Evolutionary conservation across 176 grass and related monocot genomes (phyloP).

Genomic region (Musa schizocarpa): DNA sequence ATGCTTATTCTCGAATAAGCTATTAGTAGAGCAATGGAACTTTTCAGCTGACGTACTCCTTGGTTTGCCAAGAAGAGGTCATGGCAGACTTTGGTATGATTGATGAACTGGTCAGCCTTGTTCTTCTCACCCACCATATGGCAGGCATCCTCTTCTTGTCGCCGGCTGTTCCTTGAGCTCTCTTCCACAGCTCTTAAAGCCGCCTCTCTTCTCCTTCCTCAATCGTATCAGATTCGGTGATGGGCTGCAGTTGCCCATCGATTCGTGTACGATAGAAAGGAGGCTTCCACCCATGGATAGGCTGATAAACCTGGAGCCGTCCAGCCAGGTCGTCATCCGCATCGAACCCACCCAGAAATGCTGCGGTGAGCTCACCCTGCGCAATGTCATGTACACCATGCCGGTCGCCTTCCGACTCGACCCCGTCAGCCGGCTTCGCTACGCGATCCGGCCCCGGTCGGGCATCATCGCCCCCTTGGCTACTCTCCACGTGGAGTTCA

Average conservation of each 20-base stretch:
- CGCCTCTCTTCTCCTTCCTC: conserved; percentile 1
- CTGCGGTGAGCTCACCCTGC: conserved; percentile 38
- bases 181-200: background rate
- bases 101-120: conserved; percentile 54
- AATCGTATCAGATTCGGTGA: background rate
- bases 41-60: background rate
- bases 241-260: background rate
- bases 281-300: conserved; percentile 35
- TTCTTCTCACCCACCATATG: conserved; percentile 69
- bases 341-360: conserved; percentile 38
- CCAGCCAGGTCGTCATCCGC: conserved; percentile 40
- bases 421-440: conserved; percentile 36
- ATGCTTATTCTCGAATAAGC: background rate
- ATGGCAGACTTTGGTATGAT: background rate
- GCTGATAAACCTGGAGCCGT: conserved; percentile 61
- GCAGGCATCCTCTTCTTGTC: conserved; percentile 40
- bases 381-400: conserved; percentile 86
- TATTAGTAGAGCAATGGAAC: background rate
- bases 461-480: conserved; percentile 58
- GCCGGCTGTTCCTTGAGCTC: conserved; percentile 24
- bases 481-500: conserved; percentile 39
- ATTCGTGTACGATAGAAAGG: background rate
- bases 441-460: conserved; percentile 43
- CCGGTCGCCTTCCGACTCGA: conserved; percentile 66
- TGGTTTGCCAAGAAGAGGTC: background rate